A percentile compares a stretch with the other conserved stretches of the same genome.
phyloP scores from a whole-genome alignment of 2,329 filamentous ascomycete genomes.

The Cladophialophora exuberans region DNA sequence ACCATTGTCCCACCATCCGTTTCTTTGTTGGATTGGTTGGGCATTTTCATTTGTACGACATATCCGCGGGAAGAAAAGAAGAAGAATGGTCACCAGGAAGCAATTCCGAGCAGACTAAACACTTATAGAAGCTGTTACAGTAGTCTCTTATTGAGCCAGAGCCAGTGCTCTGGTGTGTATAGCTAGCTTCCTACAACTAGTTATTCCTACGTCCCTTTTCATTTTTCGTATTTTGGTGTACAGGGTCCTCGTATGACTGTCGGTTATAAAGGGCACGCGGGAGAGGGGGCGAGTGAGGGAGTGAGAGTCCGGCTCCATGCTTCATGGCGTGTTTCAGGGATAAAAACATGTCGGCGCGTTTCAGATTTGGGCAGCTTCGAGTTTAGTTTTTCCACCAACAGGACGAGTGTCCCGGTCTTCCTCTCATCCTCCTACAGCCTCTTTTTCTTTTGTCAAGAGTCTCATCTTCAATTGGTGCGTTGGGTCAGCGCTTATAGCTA shows the following conservation, averaged over 20 bases:
- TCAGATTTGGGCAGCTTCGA: not conserved
- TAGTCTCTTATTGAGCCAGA: not conserved
- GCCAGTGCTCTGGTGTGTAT: not conserved
- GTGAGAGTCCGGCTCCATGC: not conserved
- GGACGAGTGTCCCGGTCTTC: not conserved
- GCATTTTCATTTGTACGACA: slow-evolving; percentile 6
- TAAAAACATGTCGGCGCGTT: not conserved
- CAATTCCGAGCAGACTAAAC: slow-evolving; percentile 1
- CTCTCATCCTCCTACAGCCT: not conserved
- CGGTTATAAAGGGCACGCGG: too few relatives aligned
- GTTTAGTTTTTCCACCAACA: slow-evolving; percentile 9
- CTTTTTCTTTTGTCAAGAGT: not conserved
- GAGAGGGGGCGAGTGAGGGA: too few relatives aligned
- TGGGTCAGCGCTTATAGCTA: not conserved
- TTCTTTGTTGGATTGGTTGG: not conserved
- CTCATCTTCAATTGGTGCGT: not conserved
- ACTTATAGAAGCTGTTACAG: slow-evolving; percentile 3
- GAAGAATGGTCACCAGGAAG: not conserved
- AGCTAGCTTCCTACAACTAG: too few relatives aligned
- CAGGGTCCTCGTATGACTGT: too few relatives aligned
- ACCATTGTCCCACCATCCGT: not conserved
- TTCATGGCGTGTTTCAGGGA: slow-evolving; percentile 6
- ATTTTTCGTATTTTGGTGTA: too few relatives aligned
- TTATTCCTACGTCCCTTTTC: too few relatives aligned
- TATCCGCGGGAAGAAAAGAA: not conserved